Evolutionary conservation across 352 stramenopile genomes (phyloP), one percentile per base, ranked within the genome.

Genomic region (Phytophthora podocarpi): DNA sequence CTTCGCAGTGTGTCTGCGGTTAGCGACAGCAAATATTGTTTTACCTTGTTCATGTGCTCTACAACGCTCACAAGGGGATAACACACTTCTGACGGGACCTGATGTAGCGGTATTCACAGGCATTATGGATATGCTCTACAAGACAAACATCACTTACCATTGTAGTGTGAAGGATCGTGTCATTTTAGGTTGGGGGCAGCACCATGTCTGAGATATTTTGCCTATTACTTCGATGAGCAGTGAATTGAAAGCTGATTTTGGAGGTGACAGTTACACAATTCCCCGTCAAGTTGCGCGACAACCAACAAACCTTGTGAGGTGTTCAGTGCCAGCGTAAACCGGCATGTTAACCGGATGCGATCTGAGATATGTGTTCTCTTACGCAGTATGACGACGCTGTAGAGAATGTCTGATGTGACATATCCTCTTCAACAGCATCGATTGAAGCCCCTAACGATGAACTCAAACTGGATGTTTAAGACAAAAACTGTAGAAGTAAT

Each of bases 171-270:
- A 59, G n/a, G 23, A 45, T n/a, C 36, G 30, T 5, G 40, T 45
- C 7, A 7, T 51, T 20, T 27, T 13, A 21, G 15, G 27, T 3
- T 51, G 39, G 30, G 21, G 45, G 15, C 18, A 12, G 50, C 40
- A 5, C 11, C 13, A 15, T 42, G 18, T 41, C 37, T 59, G 4
- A 21, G 13, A 31, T 12, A 2, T 3, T 18, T 63, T 28, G 26
- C 24, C 21, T 16, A 11, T 2, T 56, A 50, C 27, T 49, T 63
- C 15, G 15, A 56, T 18, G 54, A 63, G 27, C 42, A 39, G n/a
- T 64, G 55, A 20, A 23, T 46, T 10, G 46, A 57, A 18, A 45
- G 37, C 31, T n/a, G 46, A 12, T 64, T 16, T 43, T 58, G 56
- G 28, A 51, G 18, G 27, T 63, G 54, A 23, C 18, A 62, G 21